Evolutionary conservation across 257 asterid species (phyloP).

Genomic region (Thymus mandschuricus): DNA sequence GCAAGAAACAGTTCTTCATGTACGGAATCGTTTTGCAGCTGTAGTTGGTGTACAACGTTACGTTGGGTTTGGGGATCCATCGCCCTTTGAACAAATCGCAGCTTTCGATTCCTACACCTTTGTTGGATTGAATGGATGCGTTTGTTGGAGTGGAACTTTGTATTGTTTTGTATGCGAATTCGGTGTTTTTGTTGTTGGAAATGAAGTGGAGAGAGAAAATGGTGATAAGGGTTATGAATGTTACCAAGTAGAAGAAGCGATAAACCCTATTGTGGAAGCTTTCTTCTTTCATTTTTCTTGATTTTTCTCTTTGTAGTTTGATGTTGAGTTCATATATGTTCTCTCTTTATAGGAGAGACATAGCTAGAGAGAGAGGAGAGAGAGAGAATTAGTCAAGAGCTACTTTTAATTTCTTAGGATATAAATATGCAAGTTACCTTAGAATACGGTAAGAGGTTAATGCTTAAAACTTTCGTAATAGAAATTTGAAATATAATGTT

Average conservation of each 20-base stretch:
- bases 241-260: conserved; percentile 28
- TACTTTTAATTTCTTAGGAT: no score
- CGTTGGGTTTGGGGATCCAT: conserved; percentile 50
- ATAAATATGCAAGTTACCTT: no score
- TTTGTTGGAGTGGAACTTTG: neutral
- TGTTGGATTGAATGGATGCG: neutral
- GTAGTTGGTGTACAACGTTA: conserved; percentile 49
- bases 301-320: no score
- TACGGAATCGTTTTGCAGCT: conserved; percentile 62
- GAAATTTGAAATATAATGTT: no score
- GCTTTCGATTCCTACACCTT: conserved; percentile 18
- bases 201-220: conserved; percentile 35
- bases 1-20: conserved; percentile 53
- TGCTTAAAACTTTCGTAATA: no score
- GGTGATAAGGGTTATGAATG: conserved; percentile 22
- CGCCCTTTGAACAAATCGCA: conserved; percentile 67
- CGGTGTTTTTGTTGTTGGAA: neutral
- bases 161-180: no score
- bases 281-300: neutral
- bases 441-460: no score
- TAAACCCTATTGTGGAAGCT: conserved; percentile 25
- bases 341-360: no score
- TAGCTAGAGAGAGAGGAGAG: no score
- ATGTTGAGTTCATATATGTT: no score
- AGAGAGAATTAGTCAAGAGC: no score